These are phyloP conservation scores for Neospora caninum DNA, from an alignment of 169 alveolate species.

Conservation along the genomic window DNA sequence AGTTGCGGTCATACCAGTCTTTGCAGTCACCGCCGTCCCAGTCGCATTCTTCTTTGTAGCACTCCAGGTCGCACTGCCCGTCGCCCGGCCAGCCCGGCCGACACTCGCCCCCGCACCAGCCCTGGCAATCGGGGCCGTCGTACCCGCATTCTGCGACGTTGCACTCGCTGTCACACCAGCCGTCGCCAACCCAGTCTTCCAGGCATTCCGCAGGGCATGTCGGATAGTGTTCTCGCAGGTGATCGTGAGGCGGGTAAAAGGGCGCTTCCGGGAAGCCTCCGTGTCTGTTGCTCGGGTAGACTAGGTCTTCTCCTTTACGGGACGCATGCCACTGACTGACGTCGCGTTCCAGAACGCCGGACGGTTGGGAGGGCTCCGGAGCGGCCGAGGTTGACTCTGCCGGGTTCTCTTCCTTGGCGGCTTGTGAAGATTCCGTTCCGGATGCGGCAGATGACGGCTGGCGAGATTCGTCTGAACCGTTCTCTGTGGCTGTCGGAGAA, in stretches of 20 bases:
- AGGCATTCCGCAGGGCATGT: constrained; percentile 68
- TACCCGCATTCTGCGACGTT: constrained; percentile 73
- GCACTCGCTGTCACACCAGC: constrained; percentile 80
- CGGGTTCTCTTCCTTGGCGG: neutral
- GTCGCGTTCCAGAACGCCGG: neutral
- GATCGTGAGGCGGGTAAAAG: neutral
- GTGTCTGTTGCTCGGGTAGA: neutral
- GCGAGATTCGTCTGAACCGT: neutral
- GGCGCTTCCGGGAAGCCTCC: neutral
- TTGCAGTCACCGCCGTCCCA: constrained; percentile 79
- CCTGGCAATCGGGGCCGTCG: constrained; percentile 77
- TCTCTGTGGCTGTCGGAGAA: neutral
- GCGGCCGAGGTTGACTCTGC: neutral
- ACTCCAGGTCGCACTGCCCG: constrained; percentile 77
- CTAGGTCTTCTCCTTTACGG: neutral
- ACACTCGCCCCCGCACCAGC: constrained; percentile 80
- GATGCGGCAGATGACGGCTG: neutral
- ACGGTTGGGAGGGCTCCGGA: neutral
- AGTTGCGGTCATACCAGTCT: constrained; percentile 54
- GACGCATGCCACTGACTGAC: constrained; percentile 23
- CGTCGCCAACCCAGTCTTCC: constrained; percentile 78
- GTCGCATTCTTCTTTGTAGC: constrained; percentile 76
- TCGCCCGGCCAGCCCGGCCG: constrained; percentile 80
- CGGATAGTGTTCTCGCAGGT: constrained; percentile 32
- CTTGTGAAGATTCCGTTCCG: neutral